phyloP scores from a whole-genome alignment of 208 protist species.

The Endotrypanum monterogeii region DNA sequence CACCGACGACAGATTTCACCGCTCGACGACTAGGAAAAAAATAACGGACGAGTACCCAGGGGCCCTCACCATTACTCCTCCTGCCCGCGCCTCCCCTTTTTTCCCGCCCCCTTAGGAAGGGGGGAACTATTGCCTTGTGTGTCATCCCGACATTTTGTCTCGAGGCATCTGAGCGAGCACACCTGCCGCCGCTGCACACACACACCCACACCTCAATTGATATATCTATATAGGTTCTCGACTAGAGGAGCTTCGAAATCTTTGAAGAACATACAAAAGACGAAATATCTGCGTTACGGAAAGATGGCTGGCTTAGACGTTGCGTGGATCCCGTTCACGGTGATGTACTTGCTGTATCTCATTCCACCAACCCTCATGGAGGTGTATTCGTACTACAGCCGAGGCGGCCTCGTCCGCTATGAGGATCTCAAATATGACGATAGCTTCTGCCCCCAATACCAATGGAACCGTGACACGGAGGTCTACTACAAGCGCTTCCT shows the following conservation, averaged over 20 bases:
- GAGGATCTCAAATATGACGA: constrained; percentile 90
- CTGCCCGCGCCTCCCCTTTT: too few species aligned
- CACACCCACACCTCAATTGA: too few species aligned
- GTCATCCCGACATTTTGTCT: too few species aligned
- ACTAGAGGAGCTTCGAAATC: not conserved
- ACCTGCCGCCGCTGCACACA: too few species aligned
- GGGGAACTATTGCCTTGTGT: too few species aligned
- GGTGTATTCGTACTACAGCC: constrained; percentile 91
- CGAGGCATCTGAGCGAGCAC: too few species aligned
- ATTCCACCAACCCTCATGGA: constrained; percentile 91
- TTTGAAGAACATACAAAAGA: not conserved
- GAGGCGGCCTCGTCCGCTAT: constrained; percentile 78
- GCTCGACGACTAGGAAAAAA: too few species aligned
- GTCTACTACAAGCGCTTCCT: constrained; percentile 90
- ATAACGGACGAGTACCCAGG: too few species aligned
- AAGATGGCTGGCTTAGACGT: constrained; percentile 79
- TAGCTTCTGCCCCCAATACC: constrained; percentile 63
- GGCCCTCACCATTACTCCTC: too few species aligned
- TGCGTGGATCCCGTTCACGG: constrained; percentile 82
- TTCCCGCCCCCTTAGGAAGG: too few species aligned
- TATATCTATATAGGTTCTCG: too few species aligned
- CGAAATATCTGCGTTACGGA: not conserved
- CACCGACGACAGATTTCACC: too few species aligned
- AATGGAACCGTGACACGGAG: constrained; percentile 72
- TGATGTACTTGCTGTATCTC: constrained; percentile 89